A percentile compares a stretch with the other conserved stretches of the same genome.
Conservation (phyloP, 1,139 yeast species). For the Lodderomyces theae region DNA sequence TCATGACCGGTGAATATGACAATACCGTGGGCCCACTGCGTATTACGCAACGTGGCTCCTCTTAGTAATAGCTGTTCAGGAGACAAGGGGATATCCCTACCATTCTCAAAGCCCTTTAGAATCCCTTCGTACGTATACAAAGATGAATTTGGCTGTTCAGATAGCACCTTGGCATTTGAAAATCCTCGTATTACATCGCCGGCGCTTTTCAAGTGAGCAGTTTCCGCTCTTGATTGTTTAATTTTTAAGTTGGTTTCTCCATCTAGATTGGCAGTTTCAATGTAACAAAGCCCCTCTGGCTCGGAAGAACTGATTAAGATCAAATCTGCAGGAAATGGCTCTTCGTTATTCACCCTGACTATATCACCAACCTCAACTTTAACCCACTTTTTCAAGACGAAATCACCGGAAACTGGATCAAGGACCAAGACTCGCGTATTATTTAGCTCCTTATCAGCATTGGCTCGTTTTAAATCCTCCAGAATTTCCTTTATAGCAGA, state of each 20-base stretch:
- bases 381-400: slow-evolving; percentile 74
- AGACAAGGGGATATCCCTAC: slow-evolving; percentile 53
- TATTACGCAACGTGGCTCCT: slow-evolving; percentile 94
- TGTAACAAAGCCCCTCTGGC: slow-evolving; percentile 96
- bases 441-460: slow-evolving; percentile 87
- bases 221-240: slow-evolving; percentile 81
- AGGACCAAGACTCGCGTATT: slow-evolving; percentile 72
- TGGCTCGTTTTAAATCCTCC: slow-evolving; percentile 87
- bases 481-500: slow-evolving; percentile 89
- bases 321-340: slow-evolving; percentile 92
- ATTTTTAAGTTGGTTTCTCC: slow-evolving; percentile 97
- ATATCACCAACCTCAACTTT: slow-evolving; percentile 90
- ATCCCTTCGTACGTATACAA: slow-evolving; percentile 94
- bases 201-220: slow-evolving; percentile 71
- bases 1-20: slow-evolving; percentile 97
- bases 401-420: slow-evolving; percentile 58
- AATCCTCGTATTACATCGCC: slow-evolving; percentile 48
- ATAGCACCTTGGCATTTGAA: slow-evolving; percentile 45
- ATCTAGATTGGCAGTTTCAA: slow-evolving; percentile 95
- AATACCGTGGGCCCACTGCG: slow-evolving; percentile 92
- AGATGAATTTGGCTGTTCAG: slow-evolving; percentile 94
- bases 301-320: slow-evolving; percentile 86
- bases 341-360: slow-evolving; percentile 80
- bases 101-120: slow-evolving; percentile 48
- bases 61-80: slow-evolving; percentile 91